Evolutionary conservation across 306 rosid species (phyloP).

Genomic region (Vigna mungo): DNA sequence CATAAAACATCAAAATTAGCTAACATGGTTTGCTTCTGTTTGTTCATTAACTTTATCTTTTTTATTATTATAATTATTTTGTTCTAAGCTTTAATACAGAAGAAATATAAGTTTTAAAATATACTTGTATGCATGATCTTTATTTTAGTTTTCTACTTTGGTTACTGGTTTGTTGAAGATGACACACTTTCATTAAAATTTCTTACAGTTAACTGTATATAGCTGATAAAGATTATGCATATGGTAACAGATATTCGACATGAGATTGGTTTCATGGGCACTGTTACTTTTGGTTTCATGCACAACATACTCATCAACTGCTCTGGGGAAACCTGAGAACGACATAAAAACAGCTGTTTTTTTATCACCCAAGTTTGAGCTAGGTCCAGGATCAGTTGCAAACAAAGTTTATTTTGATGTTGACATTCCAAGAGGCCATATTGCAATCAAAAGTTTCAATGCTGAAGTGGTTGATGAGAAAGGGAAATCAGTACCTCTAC

Average conservation of each 20-base stretch:
- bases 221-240: conserved; percentile 5
- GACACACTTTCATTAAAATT: not conserved
- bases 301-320: conserved; percentile 44
- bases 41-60: conserved; percentile 9
- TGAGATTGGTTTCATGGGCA: conserved; percentile 46
- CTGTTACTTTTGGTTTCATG: conserved; percentile 42
- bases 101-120: not conserved
- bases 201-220: not conserved
- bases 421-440: conserved; percentile 73
- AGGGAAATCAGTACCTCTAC: conserved; percentile 65
- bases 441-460: conserved; percentile 67
- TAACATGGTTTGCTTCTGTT: conserved; percentile 8
- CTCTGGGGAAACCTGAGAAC: conserved; percentile 32
- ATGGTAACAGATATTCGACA: conserved; percentile 50
- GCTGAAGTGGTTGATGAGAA: conserved; percentile 73
- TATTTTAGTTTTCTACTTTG: not conserved
- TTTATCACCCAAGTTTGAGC: conserved; percentile 63
- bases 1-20: not conserved
- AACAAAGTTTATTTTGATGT: conserved; percentile 53
- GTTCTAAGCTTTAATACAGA: not conserved
- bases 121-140: not conserved
- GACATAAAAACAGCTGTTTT: conserved; percentile 54
- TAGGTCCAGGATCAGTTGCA: conserved; percentile 66
- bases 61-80: not conserved
- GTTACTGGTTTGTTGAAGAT: not conserved